Conservation (phyloP, 441 rosid species). For the Croton laevigatus region DNA sequence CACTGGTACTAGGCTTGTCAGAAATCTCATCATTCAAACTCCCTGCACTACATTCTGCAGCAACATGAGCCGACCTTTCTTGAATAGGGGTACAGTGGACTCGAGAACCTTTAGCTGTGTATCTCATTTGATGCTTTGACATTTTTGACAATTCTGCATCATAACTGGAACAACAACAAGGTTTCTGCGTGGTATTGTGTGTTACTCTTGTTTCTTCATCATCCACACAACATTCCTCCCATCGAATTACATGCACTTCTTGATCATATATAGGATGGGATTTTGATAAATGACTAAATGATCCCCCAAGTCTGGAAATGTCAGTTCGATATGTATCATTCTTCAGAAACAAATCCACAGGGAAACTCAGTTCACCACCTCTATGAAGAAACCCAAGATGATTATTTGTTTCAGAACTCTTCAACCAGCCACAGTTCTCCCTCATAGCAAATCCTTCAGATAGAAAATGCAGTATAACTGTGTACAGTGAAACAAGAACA, state of each 20-base stretch:
- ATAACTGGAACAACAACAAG: slow-evolving; percentile 89
- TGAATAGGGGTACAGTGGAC: slow-evolving; percentile 61
- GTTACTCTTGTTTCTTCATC: slow-evolving; percentile 75
- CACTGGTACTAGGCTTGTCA: slow-evolving; percentile 92
- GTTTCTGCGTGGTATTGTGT: slow-evolving; percentile 74
- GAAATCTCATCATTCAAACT: slow-evolving; percentile 82
- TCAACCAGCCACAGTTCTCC: slow-evolving; percentile 58
- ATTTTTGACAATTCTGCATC: slow-evolving; percentile 69
- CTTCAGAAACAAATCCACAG: slow-evolving; percentile 76
- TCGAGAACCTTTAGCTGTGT: slow-evolving; percentile 54
- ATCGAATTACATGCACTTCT: slow-evolving; percentile 70
- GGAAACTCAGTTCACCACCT: slow-evolving; percentile 91
- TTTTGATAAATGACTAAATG: slow-evolving; percentile 77
- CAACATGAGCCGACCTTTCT: slow-evolving; percentile 84
- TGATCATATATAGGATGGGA: slow-evolving; percentile 64
- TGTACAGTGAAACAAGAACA: slow-evolving; percentile 80
- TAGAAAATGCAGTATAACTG: slow-evolving; percentile 86
- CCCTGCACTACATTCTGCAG: slow-evolving; percentile 77
- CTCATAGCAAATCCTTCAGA: slow-evolving; percentile 82
- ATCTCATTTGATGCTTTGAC: slow-evolving; percentile 57
- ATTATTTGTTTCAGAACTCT: slow-evolving; percentile 43
- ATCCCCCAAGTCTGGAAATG: slow-evolving; percentile 94
- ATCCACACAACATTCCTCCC: slow-evolving; percentile 99
- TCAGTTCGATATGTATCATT: slow-evolving; percentile 81
- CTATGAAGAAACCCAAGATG: slow-evolving; percentile 84